Percentiles rank a stretch among this genome's conserved stretches.
Conservation (phyloP, 2,329 filamentous ascomycete genomes). For the Colletotrichum kahawae region DNA sequence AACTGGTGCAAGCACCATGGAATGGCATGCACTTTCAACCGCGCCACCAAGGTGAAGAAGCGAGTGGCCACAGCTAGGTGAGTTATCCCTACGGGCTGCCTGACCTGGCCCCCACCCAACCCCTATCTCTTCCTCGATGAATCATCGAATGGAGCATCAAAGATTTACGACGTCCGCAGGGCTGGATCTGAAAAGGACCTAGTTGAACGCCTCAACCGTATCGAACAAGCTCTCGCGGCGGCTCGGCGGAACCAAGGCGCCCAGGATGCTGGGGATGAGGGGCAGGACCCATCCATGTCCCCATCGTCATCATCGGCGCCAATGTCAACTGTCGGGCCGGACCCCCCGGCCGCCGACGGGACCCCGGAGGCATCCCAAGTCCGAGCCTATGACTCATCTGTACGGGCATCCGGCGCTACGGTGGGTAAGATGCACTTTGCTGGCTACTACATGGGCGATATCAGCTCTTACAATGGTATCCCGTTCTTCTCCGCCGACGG, state of each 20-base stretch:
- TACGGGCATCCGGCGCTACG: slow-evolving; percentile 5
- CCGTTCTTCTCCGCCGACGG: slow-evolving; percentile 54
- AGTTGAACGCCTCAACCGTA: slow-evolving; percentile 42
- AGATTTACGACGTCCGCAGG: slow-evolving; percentile 12
- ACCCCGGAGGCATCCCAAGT: background rate
- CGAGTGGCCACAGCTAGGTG: slow-evolving; percentile 8
- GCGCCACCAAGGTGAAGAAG: slow-evolving; percentile 18
- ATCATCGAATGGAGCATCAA: background rate
- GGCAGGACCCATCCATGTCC: background rate
- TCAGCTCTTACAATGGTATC: slow-evolving; percentile 52
- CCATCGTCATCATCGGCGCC: slow-evolving; percentile 7
- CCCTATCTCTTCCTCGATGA: background rate
- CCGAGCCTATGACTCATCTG: slow-evolving; percentile 8
- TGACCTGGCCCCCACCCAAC: background rate
- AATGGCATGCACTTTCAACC: slow-evolving; percentile 49
- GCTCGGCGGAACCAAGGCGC: slow-evolving; percentile 12
- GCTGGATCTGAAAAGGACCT: slow-evolving; percentile 31
- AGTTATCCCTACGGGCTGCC: background rate
- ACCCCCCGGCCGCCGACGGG: slow-evolving; percentile 1
- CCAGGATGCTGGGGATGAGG: background rate
- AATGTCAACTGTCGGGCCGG: background rate
- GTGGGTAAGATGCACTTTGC: slow-evolving; percentile 50
- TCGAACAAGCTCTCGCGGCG: slow-evolving; percentile 40
- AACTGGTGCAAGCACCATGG: slow-evolving; percentile 56
- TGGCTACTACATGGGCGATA: slow-evolving; percentile 49